Evolutionary conservation across 2,329 filamentous ascomycete species (phyloP), one percentile per base, ranked within the genome.

Genomic region (Stachybotrys echinatus): DNA sequence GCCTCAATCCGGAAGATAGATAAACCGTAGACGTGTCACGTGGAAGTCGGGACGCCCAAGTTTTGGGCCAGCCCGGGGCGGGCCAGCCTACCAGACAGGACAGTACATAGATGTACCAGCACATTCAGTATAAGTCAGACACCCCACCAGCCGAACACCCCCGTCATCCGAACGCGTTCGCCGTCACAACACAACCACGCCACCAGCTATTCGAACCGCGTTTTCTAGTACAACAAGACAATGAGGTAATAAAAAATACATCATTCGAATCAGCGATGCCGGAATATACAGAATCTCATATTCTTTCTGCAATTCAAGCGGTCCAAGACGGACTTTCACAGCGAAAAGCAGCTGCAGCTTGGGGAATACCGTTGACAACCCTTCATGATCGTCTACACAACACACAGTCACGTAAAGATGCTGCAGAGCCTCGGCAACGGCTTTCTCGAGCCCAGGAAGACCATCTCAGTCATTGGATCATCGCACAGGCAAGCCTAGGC

Each of bases 381-480:
- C 42, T 20, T 20, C 42, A 43, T 8, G 42, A 43, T 43, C 12
- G 42, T 5, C 19, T 43, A 6, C 18, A 43, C n/a, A 8, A 22
- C 42, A 22, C 7, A 43, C 18, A 43, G 7, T 20, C 18, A 18
- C 42, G 22, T 19, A 43, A 43, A 43, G 20, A 14, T 22, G 42
- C 42, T 22, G 42, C 42, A 6, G 42, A 43, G 20, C 6, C 7
- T 7, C 20, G 22, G 22, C 42, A 43, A 43, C 12, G 42, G 12
- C 42, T 43, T 22, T 20, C 12, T 5, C 19, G 14, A 18, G 17
- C 20, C 44, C 48, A 51, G 22, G 54, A 55, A 18, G 6, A 17
- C 5, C n/a, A 49, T 27, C 50, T 54, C 8, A 44, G 20, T 14
- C 20, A 50, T 12, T 54, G 48, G 52, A 43, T 53, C n/a, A 12